phyloP scores from a whole-genome alignment of 2,329 filamentous ascomycete species.

The Pseudopithomyces chartarum region DNA sequence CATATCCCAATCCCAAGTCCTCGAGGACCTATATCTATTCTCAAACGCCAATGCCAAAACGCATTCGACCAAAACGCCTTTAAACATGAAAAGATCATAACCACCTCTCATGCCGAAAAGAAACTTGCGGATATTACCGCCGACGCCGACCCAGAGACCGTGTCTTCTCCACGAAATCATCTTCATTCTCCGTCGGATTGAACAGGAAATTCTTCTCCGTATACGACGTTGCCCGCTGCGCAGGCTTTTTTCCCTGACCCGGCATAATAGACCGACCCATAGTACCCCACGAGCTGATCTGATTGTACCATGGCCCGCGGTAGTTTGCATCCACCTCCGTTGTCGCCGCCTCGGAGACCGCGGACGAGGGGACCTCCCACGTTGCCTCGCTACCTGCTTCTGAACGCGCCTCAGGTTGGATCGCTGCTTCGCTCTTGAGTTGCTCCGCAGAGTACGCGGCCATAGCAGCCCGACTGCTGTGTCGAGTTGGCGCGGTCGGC shows the following conservation, averaged over 20 bases:
- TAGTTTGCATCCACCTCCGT: constrained; percentile 23
- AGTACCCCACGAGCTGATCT: constrained; percentile 7
- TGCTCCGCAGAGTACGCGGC: constrained; percentile 19
- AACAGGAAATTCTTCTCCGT: constrained; percentile 31
- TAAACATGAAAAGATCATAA: not conserved
- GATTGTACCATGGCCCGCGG: constrained; percentile 29
- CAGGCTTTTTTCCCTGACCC: not conserved
- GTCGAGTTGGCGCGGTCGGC: constrained; percentile 7
- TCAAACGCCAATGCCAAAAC: not conserved
- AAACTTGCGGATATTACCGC: not conserved
- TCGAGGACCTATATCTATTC: constrained; percentile 1
- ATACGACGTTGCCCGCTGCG: constrained; percentile 13
- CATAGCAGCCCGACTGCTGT: constrained; percentile 15
- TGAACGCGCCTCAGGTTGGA: constrained; percentile 1
- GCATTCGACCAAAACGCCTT: not conserved
- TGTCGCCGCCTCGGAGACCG: constrained; percentile 24
- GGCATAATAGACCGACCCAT: not conserved
- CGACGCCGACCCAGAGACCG: constrained; percentile 9
- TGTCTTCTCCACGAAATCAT: constrained; percentile 30
- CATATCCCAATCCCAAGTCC: constrained; percentile 8
- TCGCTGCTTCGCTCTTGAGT: constrained; percentile 15
- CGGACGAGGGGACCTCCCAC: constrained; percentile 24
- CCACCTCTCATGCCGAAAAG: not conserved
- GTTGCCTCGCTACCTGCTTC: constrained; percentile 14
- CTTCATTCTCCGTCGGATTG: constrained; percentile 31